Evolutionary conservation across 2,329 filamentous ascomycete genomes (phyloP), one percentile per base, ranked within the genome.

Genomic region (Hypoxylon rubiginosum): DNA sequence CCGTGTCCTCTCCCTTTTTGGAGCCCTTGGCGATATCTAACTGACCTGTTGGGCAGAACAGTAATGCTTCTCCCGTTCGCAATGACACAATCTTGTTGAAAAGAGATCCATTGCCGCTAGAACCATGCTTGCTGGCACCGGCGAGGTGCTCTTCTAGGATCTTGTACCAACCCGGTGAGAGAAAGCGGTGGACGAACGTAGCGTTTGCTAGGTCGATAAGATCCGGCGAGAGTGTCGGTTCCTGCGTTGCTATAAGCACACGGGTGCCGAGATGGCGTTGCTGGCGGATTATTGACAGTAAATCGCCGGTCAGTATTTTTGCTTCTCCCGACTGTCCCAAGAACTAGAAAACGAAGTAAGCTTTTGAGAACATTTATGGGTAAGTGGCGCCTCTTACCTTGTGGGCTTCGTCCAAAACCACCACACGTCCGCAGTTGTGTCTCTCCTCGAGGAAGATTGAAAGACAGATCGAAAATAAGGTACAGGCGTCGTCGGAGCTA

Each of bases 381-480:
- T 17, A 6, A 13, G 45, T 21, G 11, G 7, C 4, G 36, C 52
- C 10, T 26, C 70, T 36, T 76, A 86, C 84, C 73, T 88, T 89
- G 70, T 90, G 86, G 0, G 87, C 88, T 72, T 89, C 86, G 66
- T 89, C 86, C 0, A 89, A 72, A 0, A 83, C 84, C 10, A 89
- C 74, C 60, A 89, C 77, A 11, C 84, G 81, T 4, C 83, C 80
- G 11, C 74, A 72, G 2, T 75, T 79, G 0, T 72, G 64, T 0
- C 81, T 77, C 9, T 78, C 72, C 24, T 84, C 79, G 28, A 86
- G 71, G 70, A 87, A 86, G 0, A 85, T 73, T 3, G 80, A 79
- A 8, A 89, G 76, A 2, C 82, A 83, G 52, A 88, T 84, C n/a
- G 85, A 83, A 73, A 89, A 89, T 1, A 89, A 74, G 0, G 82